Evolutionary conservation across 2,329 filamentous ascomycete species (phyloP), one percentile per base, ranked within the genome.

Genomic region (Epichloe scottii): DNA sequence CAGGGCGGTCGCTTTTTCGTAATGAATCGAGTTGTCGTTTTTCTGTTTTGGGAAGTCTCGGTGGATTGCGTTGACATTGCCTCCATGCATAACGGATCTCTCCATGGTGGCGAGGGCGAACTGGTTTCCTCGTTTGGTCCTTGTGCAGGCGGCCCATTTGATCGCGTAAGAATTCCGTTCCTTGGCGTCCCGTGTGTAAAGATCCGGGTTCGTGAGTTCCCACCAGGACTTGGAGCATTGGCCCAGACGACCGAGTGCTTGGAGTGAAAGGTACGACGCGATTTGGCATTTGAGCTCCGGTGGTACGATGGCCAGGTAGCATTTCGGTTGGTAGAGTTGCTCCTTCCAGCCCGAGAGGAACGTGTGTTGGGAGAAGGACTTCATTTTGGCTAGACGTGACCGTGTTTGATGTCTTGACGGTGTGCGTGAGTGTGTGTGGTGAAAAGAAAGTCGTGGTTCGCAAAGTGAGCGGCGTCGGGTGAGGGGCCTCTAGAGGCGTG

Each of bases 331-430:
- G 19, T 42, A 41, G 14, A 37, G 14, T 12, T 43, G 19, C 14
- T 7, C 6, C 10, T 23, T 12, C 38, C 47, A 49, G 7, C 3
- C 38, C 15, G 10, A 3, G 5, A 48, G 2, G 21, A 33, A 48
- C n/a, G 15, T 8, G 15, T 34, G 12, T 4, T 4, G 6, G 5
- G n/a, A 17, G 17, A 3, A 12, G 15, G 80, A 1, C 73, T 77
- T 49, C 75, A 75, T 54, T 5, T 14, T 41, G 38, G 14, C 26
- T 3, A 21, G 12, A 21, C 10, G 3, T 17, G 44, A 12, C 33
- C 4, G 17, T 46, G 34, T 19, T 5, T 11, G 17, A 15, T 23
- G 17, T 7, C 8, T 23, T 35, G n/a, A 8, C 12, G 7, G 14
- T 30, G 30, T 30, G 10, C 30, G 26, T 30, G 8, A 30, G 26